These are phyloP conservation scores for Magnaporthiopsis rhizophila DNA, from an alignment of 2,329 filamentous ascomycete genomes.

Conservation along the genomic window DNA sequence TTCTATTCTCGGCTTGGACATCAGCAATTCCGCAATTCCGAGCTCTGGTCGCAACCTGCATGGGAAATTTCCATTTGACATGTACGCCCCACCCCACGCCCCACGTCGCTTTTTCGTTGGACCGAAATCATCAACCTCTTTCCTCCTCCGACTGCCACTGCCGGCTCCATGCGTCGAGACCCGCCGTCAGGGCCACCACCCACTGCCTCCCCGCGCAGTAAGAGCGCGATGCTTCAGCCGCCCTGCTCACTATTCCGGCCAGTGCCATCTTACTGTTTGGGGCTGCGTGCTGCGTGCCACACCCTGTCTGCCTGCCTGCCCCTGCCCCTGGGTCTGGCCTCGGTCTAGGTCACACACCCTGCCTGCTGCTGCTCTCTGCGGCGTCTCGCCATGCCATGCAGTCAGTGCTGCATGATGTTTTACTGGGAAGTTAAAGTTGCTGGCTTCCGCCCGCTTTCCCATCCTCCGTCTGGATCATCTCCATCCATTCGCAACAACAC, in stretches of 20 bases:
- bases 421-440: not conserved
- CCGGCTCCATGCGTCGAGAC: not conserved
- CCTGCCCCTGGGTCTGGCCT: not conserved
- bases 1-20: not conserved
- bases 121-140: too few species aligned
- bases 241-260: conserved; percentile 7
- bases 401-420: not conserved
- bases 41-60: not conserved
- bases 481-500: not conserved
- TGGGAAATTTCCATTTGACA: too few species aligned
- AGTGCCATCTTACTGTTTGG: conserved; percentile 7
- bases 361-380: too few species aligned
- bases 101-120: too few species aligned
- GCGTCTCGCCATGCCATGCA: not conserved
- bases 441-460: not conserved
- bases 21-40: not conserved
- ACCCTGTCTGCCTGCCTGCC: not conserved
- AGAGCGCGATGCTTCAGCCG: conserved; percentile 3
- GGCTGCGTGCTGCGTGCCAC: not conserved
- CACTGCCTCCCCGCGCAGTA: conserved; percentile 2
- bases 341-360: not conserved
- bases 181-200: too few species aligned
- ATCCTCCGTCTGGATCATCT: not conserved
- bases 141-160: too few species aligned
- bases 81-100: not conserved